Conservation (phyloP, 495 filamentous ascomycete species). For the Paragyromitra xinjiangensis region DNA sequence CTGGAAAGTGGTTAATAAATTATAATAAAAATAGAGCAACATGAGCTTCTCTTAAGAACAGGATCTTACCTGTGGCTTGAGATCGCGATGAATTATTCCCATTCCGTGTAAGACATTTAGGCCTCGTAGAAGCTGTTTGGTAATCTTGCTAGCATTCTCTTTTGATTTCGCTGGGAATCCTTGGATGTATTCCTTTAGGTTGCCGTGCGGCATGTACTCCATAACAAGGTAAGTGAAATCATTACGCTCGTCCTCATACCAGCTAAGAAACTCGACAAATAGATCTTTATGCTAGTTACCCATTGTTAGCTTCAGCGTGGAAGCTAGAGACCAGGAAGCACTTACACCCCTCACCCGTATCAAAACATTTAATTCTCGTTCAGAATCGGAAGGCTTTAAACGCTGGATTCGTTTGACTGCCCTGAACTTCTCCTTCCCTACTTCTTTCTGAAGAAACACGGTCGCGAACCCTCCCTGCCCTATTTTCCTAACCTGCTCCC, state of each 20-base stretch:
- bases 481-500: not conserved
- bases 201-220: slow-evolving; percentile 10
- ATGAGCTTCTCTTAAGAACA: not conserved
- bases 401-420: not conserved
- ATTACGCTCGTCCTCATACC: slow-evolving; percentile 3
- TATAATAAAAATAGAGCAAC: not conserved
- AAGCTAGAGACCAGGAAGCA: not conserved
- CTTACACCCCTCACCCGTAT: not conserved
- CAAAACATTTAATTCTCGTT: not conserved
- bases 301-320: not conserved
- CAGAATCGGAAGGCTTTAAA: not conserved
- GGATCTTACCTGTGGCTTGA: slow-evolving; percentile 30
- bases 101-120: slow-evolving; percentile 14
- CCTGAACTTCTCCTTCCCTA: not conserved
- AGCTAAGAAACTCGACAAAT: slow-evolving; percentile 20
- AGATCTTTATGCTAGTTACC: slow-evolving; percentile 6
- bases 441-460: not conserved
- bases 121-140: slow-evolving; percentile 16
- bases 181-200: slow-evolving; percentile 6
- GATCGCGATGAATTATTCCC: slow-evolving; percentile 32
- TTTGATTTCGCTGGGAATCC: not conserved
- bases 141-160: slow-evolving; percentile 2
- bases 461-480: not conserved
- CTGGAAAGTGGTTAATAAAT: not conserved
- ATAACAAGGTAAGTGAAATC: not conserved